Conservation (phyloP, 495 filamentous ascomycete genomes). For the Neurospora sp. region DNA sequence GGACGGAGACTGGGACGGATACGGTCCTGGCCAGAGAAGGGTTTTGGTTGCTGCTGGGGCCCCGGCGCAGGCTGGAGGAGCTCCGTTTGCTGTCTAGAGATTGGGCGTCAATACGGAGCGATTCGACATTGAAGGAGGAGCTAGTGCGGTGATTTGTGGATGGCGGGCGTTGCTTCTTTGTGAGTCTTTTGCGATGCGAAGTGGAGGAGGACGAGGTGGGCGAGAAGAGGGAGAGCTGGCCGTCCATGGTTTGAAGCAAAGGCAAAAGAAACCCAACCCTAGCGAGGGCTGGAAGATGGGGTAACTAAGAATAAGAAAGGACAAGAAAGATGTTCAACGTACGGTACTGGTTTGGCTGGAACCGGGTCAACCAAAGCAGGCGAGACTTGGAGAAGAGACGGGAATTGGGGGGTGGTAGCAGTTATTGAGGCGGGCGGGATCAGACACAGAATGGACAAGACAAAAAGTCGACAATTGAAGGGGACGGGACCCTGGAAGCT, state of each 20-base stretch:
- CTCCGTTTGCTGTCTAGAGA: conserved; percentile 45
- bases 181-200: conserved; percentile 41
- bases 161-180: conserved; percentile 42
- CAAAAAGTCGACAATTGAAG: neutral
- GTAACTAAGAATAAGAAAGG: conserved; percentile 15
- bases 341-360: conserved; percentile 2
- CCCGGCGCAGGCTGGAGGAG: conserved; percentile 51
- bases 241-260: conserved; percentile 24
- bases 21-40: conserved; percentile 41
- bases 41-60: conserved; percentile 40
- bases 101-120: conserved; percentile 41
- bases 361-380: neutral
- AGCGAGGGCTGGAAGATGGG: conserved; percentile 18
- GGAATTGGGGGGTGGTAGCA: conserved; percentile 1
- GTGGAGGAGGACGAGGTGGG: conserved; percentile 21
- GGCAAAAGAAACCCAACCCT: conserved; percentile 13
- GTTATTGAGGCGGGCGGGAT: conserved; percentile 18
- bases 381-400: neutral
- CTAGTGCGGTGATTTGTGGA: conserved; percentile 26
- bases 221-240: conserved; percentile 21
- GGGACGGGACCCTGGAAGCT: neutral
- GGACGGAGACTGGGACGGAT: conserved; percentile 8
- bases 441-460: neutral
- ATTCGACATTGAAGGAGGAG: conserved; percentile 25
- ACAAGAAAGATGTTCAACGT: conserved; percentile 9